phyloP scores from a whole-genome alignment of 768 basidiomycete species.

The Calvatia gigantea region DNA sequence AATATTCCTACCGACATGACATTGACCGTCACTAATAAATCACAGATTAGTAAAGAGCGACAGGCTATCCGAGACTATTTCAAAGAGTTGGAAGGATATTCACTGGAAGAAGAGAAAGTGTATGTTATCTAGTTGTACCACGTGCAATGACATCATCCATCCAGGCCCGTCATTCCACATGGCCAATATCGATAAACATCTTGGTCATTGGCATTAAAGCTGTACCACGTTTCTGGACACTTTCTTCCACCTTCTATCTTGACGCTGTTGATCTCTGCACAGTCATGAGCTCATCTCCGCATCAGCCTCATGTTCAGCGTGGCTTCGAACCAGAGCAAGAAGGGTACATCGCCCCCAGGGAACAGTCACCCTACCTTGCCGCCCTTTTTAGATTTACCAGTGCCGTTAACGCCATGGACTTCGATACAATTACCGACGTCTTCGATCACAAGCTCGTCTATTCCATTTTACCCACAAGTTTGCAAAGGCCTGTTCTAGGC shows the following conservation, averaged over 20 bases:
- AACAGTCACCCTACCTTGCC: conserved; percentile 30
- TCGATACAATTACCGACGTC: conserved; percentile 23
- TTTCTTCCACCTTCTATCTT: neutral
- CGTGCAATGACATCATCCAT: conserved; percentile 14
- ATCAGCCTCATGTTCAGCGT: conserved; percentile 3
- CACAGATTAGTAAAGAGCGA: conserved; percentile 45
- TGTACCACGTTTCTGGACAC: neutral
- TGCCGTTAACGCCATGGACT: conserved; percentile 28
- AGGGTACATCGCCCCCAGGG: conserved; percentile 17
- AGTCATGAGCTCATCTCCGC: neutral
- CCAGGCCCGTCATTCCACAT: conserved; percentile 4
- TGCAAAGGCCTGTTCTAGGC: conserved; percentile 31
- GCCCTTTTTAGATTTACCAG: conserved; percentile 30
- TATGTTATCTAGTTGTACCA: conserved; percentile 44
- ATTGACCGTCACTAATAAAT: neutral
- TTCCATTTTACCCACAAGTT: conserved; percentile 30
- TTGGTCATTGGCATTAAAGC: conserved; percentile 2
- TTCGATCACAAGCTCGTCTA: conserved; percentile 33
- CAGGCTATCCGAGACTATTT: conserved; percentile 52
- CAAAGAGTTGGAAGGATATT: conserved; percentile 46
- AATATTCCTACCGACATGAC: neutral
- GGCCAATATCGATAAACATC: conserved; percentile 12
- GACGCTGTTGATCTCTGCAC: neutral
- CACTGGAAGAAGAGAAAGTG: conserved; percentile 55
- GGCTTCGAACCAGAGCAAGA: conserved; percentile 10